phyloP scores from a whole-genome alignment of 352 stramenopile species.

The Globisporangium spinosum region DNA sequence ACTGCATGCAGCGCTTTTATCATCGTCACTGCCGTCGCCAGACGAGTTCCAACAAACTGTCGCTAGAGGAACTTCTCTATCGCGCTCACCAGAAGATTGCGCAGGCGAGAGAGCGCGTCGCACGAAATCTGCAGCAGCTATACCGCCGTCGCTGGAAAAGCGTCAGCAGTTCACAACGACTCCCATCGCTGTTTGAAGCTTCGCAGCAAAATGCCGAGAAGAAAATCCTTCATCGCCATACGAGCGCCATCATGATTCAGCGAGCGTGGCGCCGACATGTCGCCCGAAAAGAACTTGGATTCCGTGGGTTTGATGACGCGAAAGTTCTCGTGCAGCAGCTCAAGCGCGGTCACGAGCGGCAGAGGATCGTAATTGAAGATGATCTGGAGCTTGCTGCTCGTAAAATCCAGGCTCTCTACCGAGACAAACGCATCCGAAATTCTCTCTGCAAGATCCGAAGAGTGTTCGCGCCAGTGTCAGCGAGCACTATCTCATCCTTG shows the following conservation, averaged over 20 bases:
- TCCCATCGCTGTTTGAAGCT: slow-evolving; percentile 2
- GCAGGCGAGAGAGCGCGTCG: slow-evolving; percentile 32
- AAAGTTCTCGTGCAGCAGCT: slow-evolving; percentile 46
- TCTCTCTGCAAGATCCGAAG: slow-evolving; percentile 38
- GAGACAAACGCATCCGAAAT: slow-evolving; percentile 36
- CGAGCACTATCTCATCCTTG: slow-evolving; percentile 32
- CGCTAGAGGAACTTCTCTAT: slow-evolving; percentile 34
- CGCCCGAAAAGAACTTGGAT: neutral
- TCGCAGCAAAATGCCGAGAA: slow-evolving; percentile 15
- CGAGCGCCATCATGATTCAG: slow-evolving; percentile 32
- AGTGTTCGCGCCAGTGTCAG: slow-evolving; percentile 17
- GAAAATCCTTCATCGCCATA: slow-evolving; percentile 12
- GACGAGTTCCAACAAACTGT: neutral
- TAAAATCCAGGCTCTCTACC: slow-evolving; percentile 56
- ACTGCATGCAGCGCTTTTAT: slow-evolving; percentile 29
- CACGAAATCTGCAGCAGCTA: slow-evolving; percentile 39
- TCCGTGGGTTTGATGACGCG: slow-evolving; percentile 18
- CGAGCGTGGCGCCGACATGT: slow-evolving; percentile 34
- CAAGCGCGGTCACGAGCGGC: slow-evolving; percentile 30
- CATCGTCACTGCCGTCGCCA: slow-evolving; percentile 10
- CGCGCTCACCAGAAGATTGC: slow-evolving; percentile 32
- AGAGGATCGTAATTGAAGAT: slow-evolving; percentile 8
- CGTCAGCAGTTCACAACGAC: neutral
- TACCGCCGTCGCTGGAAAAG: slow-evolving; percentile 32
- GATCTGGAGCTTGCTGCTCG: slow-evolving; percentile 34